Evolutionary conservation across 2,329 filamentous ascomycete genomes (phyloP), one percentile per base, ranked within the genome.

Genomic region (Sclerotinia trifoliorum): DNA sequence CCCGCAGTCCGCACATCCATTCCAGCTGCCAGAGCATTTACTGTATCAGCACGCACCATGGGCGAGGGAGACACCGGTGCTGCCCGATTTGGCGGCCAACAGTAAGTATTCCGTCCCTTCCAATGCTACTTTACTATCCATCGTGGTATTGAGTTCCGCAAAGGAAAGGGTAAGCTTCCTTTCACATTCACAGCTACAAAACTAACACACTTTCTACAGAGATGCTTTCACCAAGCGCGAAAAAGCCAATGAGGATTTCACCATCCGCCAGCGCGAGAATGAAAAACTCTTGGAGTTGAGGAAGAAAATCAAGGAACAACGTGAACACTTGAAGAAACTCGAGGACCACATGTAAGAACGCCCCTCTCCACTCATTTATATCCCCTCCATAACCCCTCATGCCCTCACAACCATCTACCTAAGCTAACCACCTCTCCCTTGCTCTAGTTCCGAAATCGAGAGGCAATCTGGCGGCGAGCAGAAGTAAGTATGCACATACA

Each of bases 211-310:
- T 44, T 24, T 49, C 19, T 29, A 75, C 73, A 96, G 94, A 75
- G 94, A 99, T 79, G 88, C 92, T 68, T 99, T 97, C 87, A 92
- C 90, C 82, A 90, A 90, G 82, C 93, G 95, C 76, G 95, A 99
- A 82, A 87, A 90, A 79, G 94, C 94, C 74, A 70, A 69, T 61
- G 69, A 70, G 52, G 69, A 70, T 63, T 69, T 60, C 48, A 54
- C 56, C 24, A 70, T 70, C n/a, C 58, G 60, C 13, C 29, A 35
- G 57, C 69, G 69, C 26, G 69, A 70, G 66, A 66, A 70, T 24
- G 67, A 69, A 67, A 70, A 70, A 92, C 90, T 97, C 71, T 75
- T 86, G 65, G 86, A 87, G 78, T 88, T 97, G 75, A 90, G 87
- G 81, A 84, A 86, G 82, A 88, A 87, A 83, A 86, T 97, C 73